A percentile compares a stretch with the other conserved stretches of the same genome.
Conservation (phyloP, 2,329 filamentous ascomycete genomes). For the Colletotrichum somersetense region DNA sequence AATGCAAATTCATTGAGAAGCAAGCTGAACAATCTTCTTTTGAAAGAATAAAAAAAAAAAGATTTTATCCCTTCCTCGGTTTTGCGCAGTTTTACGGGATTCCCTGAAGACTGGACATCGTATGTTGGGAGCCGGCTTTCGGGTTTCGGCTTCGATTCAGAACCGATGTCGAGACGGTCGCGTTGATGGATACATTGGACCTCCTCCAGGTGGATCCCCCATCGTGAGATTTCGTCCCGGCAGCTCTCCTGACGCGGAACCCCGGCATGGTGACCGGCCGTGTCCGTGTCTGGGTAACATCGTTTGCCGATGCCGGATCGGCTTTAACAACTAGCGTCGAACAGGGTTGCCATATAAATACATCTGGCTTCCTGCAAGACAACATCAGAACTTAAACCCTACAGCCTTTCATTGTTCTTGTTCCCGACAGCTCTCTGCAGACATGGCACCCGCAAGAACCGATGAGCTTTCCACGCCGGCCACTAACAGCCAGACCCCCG, state of each 20-base stretch:
- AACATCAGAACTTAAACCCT: not conserved
- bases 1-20: not conserved
- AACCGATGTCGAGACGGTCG: conserved; percentile 1
- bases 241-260: not conserved
- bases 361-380: not conserved
- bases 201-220: not conserved
- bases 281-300: not conserved
- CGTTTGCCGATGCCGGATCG: conserved; percentile 10
- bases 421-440: not conserved
- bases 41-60: too few species aligned
- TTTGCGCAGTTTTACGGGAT: not conserved
- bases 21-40: too few species aligned
- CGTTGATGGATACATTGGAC: not conserved
- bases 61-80: not conserved
- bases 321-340: conserved; percentile 6
- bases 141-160: conserved; percentile 22
- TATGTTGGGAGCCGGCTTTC: conserved; percentile 35
- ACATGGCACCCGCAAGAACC: conserved; percentile 43
- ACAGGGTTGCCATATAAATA: not conserved
- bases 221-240: not conserved
- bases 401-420: not conserved
- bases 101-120: not conserved
- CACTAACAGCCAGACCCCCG: not conserved
- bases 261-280: not conserved
- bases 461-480: conserved; percentile 28